Conservation (phyloP, 2,329 filamentous ascomycete species). For the Knufia fluminis region DNA sequence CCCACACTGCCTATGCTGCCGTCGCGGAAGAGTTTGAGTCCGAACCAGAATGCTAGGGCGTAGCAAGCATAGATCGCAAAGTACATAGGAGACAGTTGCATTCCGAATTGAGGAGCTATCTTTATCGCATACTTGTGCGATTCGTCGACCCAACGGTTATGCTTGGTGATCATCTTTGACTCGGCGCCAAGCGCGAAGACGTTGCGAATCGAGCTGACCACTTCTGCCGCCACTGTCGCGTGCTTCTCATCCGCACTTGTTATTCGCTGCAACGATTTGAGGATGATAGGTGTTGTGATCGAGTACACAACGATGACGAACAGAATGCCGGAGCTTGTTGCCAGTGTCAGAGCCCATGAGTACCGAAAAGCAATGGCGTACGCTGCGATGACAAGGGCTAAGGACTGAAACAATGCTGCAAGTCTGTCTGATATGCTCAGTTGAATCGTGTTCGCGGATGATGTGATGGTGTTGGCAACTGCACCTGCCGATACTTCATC, state of each 20-base stretch:
- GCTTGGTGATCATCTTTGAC: slow-evolving; percentile 28
- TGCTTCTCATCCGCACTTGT: slow-evolving; percentile 30
- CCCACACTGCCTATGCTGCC: slow-evolving; percentile 29
- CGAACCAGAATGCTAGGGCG: slow-evolving; percentile 32
- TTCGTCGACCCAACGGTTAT: slow-evolving; percentile 30
- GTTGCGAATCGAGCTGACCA: slow-evolving; percentile 36
- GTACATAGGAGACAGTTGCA: slow-evolving; percentile 28
- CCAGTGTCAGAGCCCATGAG: slow-evolving; percentile 45
- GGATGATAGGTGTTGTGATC: slow-evolving; percentile 27
- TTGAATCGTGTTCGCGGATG: slow-evolving; percentile 45
- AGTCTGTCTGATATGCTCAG: slow-evolving; percentile 47
- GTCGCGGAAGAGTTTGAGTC: slow-evolving; percentile 42
- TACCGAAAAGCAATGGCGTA: slow-evolving; percentile 45
- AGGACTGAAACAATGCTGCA: slow-evolving; percentile 34
- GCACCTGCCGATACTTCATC: slow-evolving; percentile 43
- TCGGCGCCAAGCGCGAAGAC: slow-evolving; percentile 38
- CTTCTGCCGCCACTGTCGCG: slow-evolving; percentile 37
- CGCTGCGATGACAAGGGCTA: slow-evolving; percentile 36
- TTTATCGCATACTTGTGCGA: slow-evolving; percentile 27
- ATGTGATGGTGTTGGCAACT: slow-evolving; percentile 44
- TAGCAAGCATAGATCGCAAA: slow-evolving; percentile 32
- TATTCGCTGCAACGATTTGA: slow-evolving; percentile 22
- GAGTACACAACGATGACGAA: slow-evolving; percentile 29
- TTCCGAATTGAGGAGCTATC: slow-evolving; percentile 25
- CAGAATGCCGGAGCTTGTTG: slow-evolving; percentile 39